Evolutionary conservation across 768 basidiomycete genomes (phyloP), one percentile per base, ranked within the genome.

Genomic region (Leccinum ochraceum): DNA sequence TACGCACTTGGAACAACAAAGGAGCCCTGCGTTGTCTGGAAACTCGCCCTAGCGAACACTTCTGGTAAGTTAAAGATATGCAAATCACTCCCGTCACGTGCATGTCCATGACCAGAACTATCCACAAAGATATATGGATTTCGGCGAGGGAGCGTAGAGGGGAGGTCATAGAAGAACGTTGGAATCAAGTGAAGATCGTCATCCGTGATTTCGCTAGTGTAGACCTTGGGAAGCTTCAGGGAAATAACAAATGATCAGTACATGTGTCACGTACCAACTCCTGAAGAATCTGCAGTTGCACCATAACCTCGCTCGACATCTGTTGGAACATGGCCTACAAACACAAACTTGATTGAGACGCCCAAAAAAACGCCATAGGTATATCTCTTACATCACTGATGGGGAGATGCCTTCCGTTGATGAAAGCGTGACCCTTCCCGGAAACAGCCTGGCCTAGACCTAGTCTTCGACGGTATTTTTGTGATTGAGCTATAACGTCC

Each of bases 151-250:
- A 79, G 79, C 0, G 92, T 86, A 0, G 83, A 84, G 1, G 95
- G 91, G 6, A 95, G 81, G 67, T 96, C 93, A 69, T 96, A 98
- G 77, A 98, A 98, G 75, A 91, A 94, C 14, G 81, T 88, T 32
- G 83, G 75, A 57, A 92, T 81, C 34, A 80, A 78, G 6, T 76
- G 76, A 8, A 73, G 73, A 44, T 80, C 74, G 1, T 79, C 80
- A 50, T 91, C 86, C 9, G 81, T 79, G 17, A 94, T 69, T 36
- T 76, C 73, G 6, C 86, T 83, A 28, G 70, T 67, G 68, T 90
- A 88, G 2, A 92, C 71, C 89, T 88, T 53, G 3, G 39, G 59
- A 3, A 60, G 7, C 13, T 22, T 62, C 42, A 58, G 60, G 10
- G 20, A 6, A 14, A 54, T 24, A 30, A 54, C 17, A n/a, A 30